Base-by-base conservation (phyloP, 257 asterid genomes). In the Jacaranda copaia region DNA sequence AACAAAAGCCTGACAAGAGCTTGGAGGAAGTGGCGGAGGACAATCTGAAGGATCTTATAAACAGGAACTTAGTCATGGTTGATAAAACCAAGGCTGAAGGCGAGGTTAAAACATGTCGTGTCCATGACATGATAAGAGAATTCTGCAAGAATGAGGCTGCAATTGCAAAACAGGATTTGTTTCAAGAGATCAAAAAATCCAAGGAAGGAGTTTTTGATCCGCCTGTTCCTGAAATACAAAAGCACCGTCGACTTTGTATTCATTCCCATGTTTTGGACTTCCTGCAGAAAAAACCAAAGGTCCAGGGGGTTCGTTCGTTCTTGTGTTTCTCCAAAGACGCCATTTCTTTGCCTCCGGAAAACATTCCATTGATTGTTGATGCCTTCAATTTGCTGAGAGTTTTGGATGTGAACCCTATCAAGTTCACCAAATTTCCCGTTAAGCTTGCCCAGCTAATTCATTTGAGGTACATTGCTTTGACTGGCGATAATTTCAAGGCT, bases 111-210 rank as follows among this genome's bases (percentile, higher is more conserved):
- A 80, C 82, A n/a, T 85, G 89, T 64, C 84, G 84, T 36, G 51
- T 83, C 32, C 85, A 85, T 38, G 87, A 81, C 40, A 78, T 81
- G 70, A 63, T 83, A 77, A 80, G 79, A 1, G 78, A 80, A 25
- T 85, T 83, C 55, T 80, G 89, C 74, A 83, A 66, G 45, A 79
- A 66, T 5, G 85, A 85, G 52, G 84, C 89, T 19, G 63, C 10
- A 67, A 56, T 70, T 46, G 15, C 39, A 4, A 58, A 59, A 6
- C 77, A 78, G 43, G 79, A 81, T 62, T 63, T 85, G 64, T 77
- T 77, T 60, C 83, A 80, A 42, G 80, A 77, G 63, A 74, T 85
- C 7, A 56, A 74, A 38, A 80, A 18, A 46, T 46, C 75, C 16
- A 58, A 14, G 40, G 81, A 61, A 11, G 74, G 71, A 56, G 18